A percentile compares a stretch with the other conserved stretches of the same genome.
These are phyloP conservation scores for Cryptomeria japonica DNA, from an alignment of 75 land plant species.

Conservation along the genomic window DNA sequence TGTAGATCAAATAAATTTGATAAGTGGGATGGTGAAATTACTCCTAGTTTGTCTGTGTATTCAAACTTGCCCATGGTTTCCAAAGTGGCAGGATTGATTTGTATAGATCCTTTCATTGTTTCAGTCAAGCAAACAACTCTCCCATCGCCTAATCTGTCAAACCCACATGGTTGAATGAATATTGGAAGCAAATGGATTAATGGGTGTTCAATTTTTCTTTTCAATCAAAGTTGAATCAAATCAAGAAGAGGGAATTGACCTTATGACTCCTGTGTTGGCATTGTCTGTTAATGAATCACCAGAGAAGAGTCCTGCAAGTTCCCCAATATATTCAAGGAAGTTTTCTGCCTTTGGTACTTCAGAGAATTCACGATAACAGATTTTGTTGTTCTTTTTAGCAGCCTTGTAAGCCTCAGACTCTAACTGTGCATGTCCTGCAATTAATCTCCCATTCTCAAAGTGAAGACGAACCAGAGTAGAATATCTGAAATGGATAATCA, in stretches of 20 bases:
- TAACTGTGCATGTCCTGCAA: conserved; percentile 60
- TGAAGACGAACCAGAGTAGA: conserved; percentile 53
- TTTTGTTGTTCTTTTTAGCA: conserved; percentile 46
- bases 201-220: not conserved
- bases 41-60: conserved; percentile 49
- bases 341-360: conserved; percentile 49
- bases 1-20: not conserved
- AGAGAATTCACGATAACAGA: conserved; percentile 77
- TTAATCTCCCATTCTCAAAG: conserved; percentile 56
- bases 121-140: conserved; percentile 82
- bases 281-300: conserved; percentile 85
- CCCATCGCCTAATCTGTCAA: conserved; percentile 62
- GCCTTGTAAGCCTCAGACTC: conserved; percentile 79
- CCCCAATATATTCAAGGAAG: conserved; percentile 46
- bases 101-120: conserved; percentile 64
- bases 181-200: not conserved
- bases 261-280: conserved; percentile 77
- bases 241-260: conserved; percentile 6
- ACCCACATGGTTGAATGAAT: not conserved
- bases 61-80: conserved; percentile 73
- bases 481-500: not conserved
- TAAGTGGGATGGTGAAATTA: not conserved
- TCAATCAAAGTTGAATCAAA: not conserved
- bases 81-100: conserved; percentile 62
- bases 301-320: conserved; percentile 62